Conservation (phyloP, 768 basidiomycete species). For the Mycena filopes region DNA sequence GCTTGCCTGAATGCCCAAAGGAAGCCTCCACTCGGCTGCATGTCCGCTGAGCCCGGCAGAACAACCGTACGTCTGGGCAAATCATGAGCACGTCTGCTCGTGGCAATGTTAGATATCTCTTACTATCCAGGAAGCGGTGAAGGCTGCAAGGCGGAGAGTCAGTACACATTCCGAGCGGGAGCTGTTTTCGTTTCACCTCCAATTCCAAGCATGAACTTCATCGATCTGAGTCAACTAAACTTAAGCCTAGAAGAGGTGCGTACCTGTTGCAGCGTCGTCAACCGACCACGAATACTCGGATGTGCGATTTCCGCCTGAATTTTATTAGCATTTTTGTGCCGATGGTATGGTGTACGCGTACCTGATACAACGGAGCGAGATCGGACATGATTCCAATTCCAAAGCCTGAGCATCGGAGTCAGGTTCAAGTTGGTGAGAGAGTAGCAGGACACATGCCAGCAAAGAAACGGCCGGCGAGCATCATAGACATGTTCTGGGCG, state of each 20-base stretch:
- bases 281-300: slow-evolving; percentile 63
- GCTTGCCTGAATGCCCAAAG: slow-evolving; percentile 54
- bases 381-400: slow-evolving; percentile 61
- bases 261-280: slow-evolving; percentile 63
- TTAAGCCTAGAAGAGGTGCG: neutral
- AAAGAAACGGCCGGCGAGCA: slow-evolving; percentile 62
- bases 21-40: slow-evolving; percentile 61
- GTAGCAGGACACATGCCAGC: slow-evolving; percentile 46
- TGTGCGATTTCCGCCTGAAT: slow-evolving; percentile 63
- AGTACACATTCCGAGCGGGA: neutral
- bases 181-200: slow-evolving; percentile 42
- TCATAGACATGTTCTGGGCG: slow-evolving; percentile 57
- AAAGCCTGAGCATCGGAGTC: slow-evolving; percentile 41
- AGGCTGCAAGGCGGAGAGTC: slow-evolving; percentile 43
- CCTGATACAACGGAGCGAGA: slow-evolving; percentile 64
- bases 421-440: neutral
- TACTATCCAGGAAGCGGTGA: slow-evolving; percentile 61
- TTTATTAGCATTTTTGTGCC: neutral
- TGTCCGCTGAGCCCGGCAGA: slow-evolving; percentile 50
- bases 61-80: slow-evolving; percentile 50
- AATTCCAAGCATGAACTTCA: slow-evolving; percentile 60
- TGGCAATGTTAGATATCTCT: neutral
- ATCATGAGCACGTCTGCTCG: neutral
- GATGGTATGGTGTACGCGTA: slow-evolving; percentile 6
- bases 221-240: neutral